A percentile compares a stretch with the other conserved stretches of the same genome.
These are phyloP conservation scores for Claviceps paspali DNA, from an alignment of 2,329 filamentous ascomycete genomes.

Conservation along the genomic window DNA sequence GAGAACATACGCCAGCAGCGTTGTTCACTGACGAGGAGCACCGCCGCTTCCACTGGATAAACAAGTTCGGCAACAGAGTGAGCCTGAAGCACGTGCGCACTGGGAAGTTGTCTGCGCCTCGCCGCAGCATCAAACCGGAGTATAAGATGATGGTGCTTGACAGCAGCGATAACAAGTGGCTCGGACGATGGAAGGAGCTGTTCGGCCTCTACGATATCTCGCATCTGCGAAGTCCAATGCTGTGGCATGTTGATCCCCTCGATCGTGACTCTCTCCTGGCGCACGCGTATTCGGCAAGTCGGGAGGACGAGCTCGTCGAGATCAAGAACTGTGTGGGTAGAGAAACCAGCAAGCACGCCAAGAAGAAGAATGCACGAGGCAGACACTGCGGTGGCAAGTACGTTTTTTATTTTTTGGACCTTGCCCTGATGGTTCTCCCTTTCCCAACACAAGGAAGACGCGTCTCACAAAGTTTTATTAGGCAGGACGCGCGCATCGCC, in stretches of 20 bases:
- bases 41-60: conserved; percentile 65
- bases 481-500: conserved; percentile 29
- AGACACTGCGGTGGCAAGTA: conserved; percentile 26
- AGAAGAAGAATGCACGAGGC: conserved; percentile 39
- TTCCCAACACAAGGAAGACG: neutral
- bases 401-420: too few species aligned
- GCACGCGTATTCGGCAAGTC: conserved; percentile 45
- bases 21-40: conserved; percentile 77
- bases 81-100: conserved; percentile 33
- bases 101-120: conserved; percentile 13
- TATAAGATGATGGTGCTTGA: conserved; percentile 50
- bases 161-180: conserved; percentile 46
- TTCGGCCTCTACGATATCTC: conserved; percentile 56
- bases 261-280: conserved; percentile 61
- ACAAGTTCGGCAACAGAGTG: conserved; percentile 45
- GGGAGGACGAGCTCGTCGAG: conserved; percentile 51
- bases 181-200: conserved; percentile 53
- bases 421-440: too few species aligned
- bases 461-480: conserved; percentile 10
- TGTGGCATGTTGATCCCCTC: conserved; percentile 65
- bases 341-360: conserved; percentile 65
- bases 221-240: conserved; percentile 64
- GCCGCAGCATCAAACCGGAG: conserved; percentile 8
- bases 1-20: conserved; percentile 58
- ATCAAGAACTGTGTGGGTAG: conserved; percentile 63